Base-by-base conservation (phyloP, 1,284 basidiomycete species). In the Mycosarcoma maydis region DNA sequence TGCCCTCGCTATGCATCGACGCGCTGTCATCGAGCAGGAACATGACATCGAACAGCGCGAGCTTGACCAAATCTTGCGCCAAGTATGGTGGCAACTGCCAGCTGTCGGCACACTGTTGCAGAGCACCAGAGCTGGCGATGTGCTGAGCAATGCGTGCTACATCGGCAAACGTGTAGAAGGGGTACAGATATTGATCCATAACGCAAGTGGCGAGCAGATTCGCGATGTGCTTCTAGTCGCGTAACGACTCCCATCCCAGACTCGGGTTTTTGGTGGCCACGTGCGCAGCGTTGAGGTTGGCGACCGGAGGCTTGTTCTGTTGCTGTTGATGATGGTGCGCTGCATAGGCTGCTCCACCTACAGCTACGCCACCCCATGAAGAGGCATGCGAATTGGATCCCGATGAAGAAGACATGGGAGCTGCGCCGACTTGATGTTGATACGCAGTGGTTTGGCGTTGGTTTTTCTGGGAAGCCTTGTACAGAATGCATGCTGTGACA, bases 71-170 rank as follows among this genome's bases (percentile, higher is more conserved):
- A 54, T 77, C 75, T 30, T 75, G 70, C 5, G 67, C 75, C 7
- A 77, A 47, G 14, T 62, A 72, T 11, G 75, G 75, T 6, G 75
- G 75, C n/a, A 77, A 29, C 40, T 76, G 54, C 75, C 75, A 77
- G 14, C 67, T 48, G n/a, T 77, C 73, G 7, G 67, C 70, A 26
- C 55, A 58, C 27, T 66, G 56, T 3, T 41, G 56, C 4, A 77
- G 56, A 5, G 68, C 62, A n/a, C 72, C 74, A 1, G 62, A 58
- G 20, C 22, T 32, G 11, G 73, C 75, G 16, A 77, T 57, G 32
- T 73, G 65, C 8, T 72, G 65, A 8, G 75, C 64, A 11, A 77
- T 73, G n/a, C 54, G 42, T 11, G 47, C 40, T 11, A 76, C 38
- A n/a, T 65, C 48, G 8, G 49, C 27, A 24, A 66, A 77, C 11